phyloP scores from a whole-genome alignment of 2,329 filamentous ascomycete species.

The Trichoderma atrobrunneum region DNA sequence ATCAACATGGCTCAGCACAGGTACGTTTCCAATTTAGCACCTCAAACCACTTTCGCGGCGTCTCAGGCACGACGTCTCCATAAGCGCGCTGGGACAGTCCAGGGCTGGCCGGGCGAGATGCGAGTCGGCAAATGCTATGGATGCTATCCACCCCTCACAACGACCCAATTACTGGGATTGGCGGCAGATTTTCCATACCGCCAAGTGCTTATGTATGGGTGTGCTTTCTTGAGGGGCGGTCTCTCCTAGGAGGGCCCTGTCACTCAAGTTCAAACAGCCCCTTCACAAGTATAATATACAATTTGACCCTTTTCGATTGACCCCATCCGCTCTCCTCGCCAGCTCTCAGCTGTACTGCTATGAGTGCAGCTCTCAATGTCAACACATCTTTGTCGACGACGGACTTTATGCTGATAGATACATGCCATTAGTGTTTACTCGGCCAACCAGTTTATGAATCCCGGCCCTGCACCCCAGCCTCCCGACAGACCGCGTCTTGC shows the following conservation, averaged over 20 bases:
- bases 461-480: slow-evolving; percentile 87
- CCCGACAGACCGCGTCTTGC: slow-evolving; percentile 82
- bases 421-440: slow-evolving; percentile 50
- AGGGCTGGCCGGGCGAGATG: slow-evolving; percentile 8
- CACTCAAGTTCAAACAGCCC: slow-evolving; percentile 13
- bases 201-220: slow-evolving; percentile 15
- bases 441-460: slow-evolving; percentile 84
- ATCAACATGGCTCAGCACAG: slow-evolving; percentile 37
- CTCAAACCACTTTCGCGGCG: background rate
- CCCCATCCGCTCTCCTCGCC: background rate
- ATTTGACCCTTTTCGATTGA: slow-evolving; percentile 12
- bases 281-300: slow-evolving; percentile 17
- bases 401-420: slow-evolving; percentile 18
- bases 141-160: background rate
- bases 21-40: slow-evolving; percentile 21
- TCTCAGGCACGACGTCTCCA: slow-evolving; percentile 8
- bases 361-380: background rate
- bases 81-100: slow-evolving; percentile 12
- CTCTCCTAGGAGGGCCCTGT: slow-evolving; percentile 11
- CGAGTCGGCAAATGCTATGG: background rate
- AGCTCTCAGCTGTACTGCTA: background rate
- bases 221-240: slow-evolving; percentile 16
- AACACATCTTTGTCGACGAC: background rate
- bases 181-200: background rate
- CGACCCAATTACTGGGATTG: slow-evolving; percentile 15